Base-by-base conservation (phyloP, 768 basidiomycete genomes). In the Chalciporus sphaerocephalus region DNA sequence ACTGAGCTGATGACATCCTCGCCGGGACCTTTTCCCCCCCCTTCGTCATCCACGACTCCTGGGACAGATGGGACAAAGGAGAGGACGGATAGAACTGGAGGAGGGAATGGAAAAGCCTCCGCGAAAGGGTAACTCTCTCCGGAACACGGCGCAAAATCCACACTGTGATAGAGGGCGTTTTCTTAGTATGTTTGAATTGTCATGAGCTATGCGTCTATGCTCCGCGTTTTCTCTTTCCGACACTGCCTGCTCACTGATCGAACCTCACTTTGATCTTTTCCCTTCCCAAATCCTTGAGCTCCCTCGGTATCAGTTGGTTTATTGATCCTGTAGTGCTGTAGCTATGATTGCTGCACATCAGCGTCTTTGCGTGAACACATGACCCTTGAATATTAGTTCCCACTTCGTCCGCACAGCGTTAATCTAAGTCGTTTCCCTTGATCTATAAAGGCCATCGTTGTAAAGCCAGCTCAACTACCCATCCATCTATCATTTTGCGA, bases 301-400 rank as follows among this genome's bases (percentile, higher is more conserved):
- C 32, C 17, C 20, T 9, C 33, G 24, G 21, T 10, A 12, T 17
- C 12, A 18, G n/a, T 32, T 38, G 22, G n/a, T 12, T 17, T 32
- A 15, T n/a, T 32, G 30, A 15, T 32, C 30, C 30, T 32, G 30
- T n/a, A n/a, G 4, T 6, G 30, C n/a, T 32, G 30, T 32, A 30
- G 33, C 37, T 32, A 49, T 41, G 41, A 35, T 42, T 33, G 49
- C 38, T 54, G 58, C 58, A n/a, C 57, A 46, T 38, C 42, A 38
- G 53, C 56, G 44, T 28, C 46, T 39, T 46, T 37, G 22, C 27
- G 10, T 25, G 21, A 11, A 22, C 55, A 52, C 49, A 21, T 46
- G 41, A 3, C 25, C 27, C 5, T 20, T 17, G 21, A 20, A 51
- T n/a, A n/a, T n/a, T n/a, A n/a, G n/a, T 51, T 18, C 37, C 39